Base-by-base conservation (phyloP, 1,139 yeast genomes). In the Yamadazyma atlantica region DNA sequence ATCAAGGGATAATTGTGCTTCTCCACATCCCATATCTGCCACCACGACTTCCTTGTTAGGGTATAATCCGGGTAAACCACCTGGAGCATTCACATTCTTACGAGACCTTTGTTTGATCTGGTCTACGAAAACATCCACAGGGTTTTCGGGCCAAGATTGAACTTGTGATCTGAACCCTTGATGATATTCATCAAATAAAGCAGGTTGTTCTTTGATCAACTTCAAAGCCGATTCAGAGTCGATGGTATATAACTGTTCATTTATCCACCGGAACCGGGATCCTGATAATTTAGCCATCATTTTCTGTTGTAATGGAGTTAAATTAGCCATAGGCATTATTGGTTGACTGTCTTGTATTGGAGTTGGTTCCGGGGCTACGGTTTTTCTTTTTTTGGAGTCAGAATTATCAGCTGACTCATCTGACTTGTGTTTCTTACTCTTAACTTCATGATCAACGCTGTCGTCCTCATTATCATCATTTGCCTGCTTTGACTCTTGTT, bases 21-120 rank as follows among this genome's bases (percentile, higher is more conserved):
- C 98, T 36, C 98, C 98, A 62, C 98, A 92, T 10, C 98, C 98
- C 97, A 92, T 89, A 64, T 92, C 98, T 0, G 97, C 97, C 39
- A 92, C 75, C 2, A 85, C 88, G 27, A 89, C 82, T 38, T 68
- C 66, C 41, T 71, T 74, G 34, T 57, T 54, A 2, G 66, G 55
- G 29, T 44, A 39, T 33, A 75, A 57, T 13, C 92, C 92, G 2
- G 96, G 96, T 41, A 90, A 69, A 2, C 97, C 97, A 47, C 97
- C 97, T 1, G 97, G 97, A 0, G 97, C 96, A 60, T 85, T 87
- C 4, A 89, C 80, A 19, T 82, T 82, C 57, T 80, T 83, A 0
- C 82, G 66, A 8, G 58, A 62, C 44, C 95, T 74, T 21, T 64
- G 62, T 46, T 77, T 77, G 38, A 92, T 71, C 53, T 85, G 89